Evolutionary conservation across 2,329 filamentous ascomycete genomes (phyloP).

Genomic region (Coniochaeta ligniaria): DNA sequence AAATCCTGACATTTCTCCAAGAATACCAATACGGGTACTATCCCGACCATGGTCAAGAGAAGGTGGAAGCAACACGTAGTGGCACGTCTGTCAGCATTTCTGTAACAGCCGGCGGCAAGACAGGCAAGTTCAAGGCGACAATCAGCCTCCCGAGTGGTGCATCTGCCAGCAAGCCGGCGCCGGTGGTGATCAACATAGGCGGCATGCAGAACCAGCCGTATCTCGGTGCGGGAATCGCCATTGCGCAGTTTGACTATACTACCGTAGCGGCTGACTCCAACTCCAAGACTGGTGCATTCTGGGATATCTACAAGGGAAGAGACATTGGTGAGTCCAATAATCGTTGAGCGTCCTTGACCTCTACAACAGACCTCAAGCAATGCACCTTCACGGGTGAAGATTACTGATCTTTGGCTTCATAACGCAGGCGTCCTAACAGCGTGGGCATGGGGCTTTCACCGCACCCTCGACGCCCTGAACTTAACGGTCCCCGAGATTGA

Average conservation of each 20-base stretch:
- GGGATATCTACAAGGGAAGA: slow-evolving; percentile 38
- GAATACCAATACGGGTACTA: slow-evolving; percentile 46
- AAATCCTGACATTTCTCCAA: slow-evolving; percentile 40
- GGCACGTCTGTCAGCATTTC: slow-evolving; percentile 34
- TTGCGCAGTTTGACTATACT: slow-evolving; percentile 41
- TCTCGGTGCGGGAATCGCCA: slow-evolving; percentile 36
- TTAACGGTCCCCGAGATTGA: slow-evolving; percentile 38
- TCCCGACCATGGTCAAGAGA: slow-evolving; percentile 38
- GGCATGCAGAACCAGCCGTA: slow-evolving; percentile 41
- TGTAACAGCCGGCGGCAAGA: slow-evolving; percentile 34
- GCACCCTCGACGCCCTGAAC: slow-evolving; percentile 44
- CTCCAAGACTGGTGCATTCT: slow-evolving; percentile 40
- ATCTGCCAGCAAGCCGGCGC: slow-evolving; percentile 23
- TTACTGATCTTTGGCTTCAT: background rate
- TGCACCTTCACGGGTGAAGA: background rate
- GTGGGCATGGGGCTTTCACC: slow-evolving; percentile 49
- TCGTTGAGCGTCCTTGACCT: background rate
- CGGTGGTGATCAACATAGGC: slow-evolving; percentile 42
- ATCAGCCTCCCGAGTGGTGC: slow-evolving; percentile 31
- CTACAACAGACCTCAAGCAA: background rate
- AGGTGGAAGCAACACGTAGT: slow-evolving; percentile 36
- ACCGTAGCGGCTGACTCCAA: slow-evolving; percentile 41
- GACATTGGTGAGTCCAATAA: slow-evolving; percentile 34
- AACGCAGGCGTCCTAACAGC: slow-evolving; percentile 38
- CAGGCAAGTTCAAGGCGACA: slow-evolving; percentile 33